Evolutionary conservation across 805 yeast genomes (phyloP), one percentile per base, ranked within the genome.

Genomic region (Wickerhamomyces silvicola): DNA sequence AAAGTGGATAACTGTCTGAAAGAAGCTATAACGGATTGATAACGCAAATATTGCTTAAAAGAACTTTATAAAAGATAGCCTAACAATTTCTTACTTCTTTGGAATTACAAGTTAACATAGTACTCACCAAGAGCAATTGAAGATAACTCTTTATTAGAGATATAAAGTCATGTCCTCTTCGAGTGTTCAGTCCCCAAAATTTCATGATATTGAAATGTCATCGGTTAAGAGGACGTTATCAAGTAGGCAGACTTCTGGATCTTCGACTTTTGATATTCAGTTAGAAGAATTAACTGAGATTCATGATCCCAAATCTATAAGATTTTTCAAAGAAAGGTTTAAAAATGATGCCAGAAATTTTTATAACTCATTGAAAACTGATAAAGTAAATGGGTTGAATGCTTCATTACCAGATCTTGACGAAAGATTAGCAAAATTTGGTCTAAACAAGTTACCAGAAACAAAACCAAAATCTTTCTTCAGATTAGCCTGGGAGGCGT

Each of bases 361-460:
- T 33, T 54, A 46, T 17, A 31, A 39, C 18, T 48, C 45, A 20
- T 63, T 61, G 32, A 52, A 55, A 41, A 56, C 78, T 2, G 61
- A 68, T 30, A 35, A 50, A 4, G 30, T 42, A 4, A 42, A 38
- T 3, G 85, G 84, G 0, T 50, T 78, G 10, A 43, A 62, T 16
- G 50, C 50, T 4, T 26, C 58, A 2, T 48, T 60, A 13, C 44
- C 54, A 4, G 65, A 66, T 22, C 28, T 42, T 7, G 37, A 45
- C 4, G 36, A 43, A 5, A 62, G 95, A 33, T 42, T 42, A 1
- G 39, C 47, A n/a, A 58, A 54, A 6, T 92, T 73, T 54, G 95
- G 95, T 16, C 60, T 56, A 12, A 92, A 92, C 53, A 56, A 50
- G 16, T 56, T 92, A 13, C 97, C 97, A 0, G 78, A 73, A 36